Percentiles rank a stretch among this genome's conserved stretches.
Evolutionary conservation across 148 eudicot genomes (phyloP).

Genomic region (Diospyros kaki): DNA sequence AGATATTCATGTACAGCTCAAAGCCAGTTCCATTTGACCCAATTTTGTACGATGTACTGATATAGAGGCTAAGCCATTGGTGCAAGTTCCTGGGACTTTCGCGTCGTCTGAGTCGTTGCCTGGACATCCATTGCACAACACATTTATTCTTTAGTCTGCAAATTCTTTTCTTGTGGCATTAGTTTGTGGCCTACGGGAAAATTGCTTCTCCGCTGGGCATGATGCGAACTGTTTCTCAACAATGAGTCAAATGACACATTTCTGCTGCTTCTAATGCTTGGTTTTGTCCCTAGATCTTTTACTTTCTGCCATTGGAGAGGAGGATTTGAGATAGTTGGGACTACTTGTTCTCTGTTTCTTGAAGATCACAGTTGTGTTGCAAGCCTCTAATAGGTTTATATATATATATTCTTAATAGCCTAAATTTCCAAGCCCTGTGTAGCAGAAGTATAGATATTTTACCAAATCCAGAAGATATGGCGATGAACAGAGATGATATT

Average conservation of each 20-base stretch:
- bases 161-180: neutral
- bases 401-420: too few species aligned
- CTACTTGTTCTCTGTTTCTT: neutral
- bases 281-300: neutral
- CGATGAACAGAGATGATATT: too few species aligned
- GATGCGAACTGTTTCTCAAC: neutral
- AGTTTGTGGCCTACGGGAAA: neutral
- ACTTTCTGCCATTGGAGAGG: neutral
- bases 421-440: too few species aligned
- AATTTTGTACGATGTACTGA: neutral
- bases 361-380: neutral
- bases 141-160: neutral
- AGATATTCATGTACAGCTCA: constrained; percentile 23
- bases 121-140: too few species aligned
- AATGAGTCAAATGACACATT: neutral
- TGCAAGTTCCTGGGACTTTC: neutral
- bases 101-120: neutral
- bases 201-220: neutral
- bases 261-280: constrained; percentile 1
- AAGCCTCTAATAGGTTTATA: too few species aligned
- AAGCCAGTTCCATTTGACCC: constrained; percentile 4
- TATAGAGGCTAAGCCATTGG: constrained; percentile 10
- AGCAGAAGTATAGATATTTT: too few species aligned
- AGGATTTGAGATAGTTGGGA: neutral
- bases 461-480: too few species aligned